phyloP scores from a whole-genome alignment of 2,329 filamentous ascomycete species.

The Sclerotinia nivalis region DNA sequence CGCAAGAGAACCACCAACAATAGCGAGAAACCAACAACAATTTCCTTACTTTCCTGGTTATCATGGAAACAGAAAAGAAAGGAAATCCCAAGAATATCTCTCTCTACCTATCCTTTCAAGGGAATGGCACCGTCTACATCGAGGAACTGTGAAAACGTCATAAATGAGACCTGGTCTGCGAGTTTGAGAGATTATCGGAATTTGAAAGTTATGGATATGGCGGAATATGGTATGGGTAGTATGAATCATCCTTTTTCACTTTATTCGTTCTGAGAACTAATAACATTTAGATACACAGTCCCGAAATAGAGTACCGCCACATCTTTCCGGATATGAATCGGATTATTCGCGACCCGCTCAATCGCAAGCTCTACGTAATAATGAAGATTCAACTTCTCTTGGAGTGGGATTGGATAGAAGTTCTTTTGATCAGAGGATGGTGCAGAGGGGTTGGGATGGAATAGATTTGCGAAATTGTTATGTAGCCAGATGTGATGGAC shows the following conservation, averaged over 20 bases:
- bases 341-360: background rate
- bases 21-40: background rate
- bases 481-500: background rate
- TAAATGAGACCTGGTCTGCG: background rate
- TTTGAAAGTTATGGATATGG: background rate
- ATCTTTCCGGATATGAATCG: background rate
- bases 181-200: background rate
- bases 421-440: background rate
- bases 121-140: background rate
- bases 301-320: too few relatives aligned
- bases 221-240: background rate
- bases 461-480: background rate
- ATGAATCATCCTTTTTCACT: background rate
- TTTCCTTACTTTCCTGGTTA: background rate
- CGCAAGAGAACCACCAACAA: background rate
- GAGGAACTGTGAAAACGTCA: background rate
- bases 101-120: background rate
- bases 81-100: background rate
- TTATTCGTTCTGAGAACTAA: background rate
- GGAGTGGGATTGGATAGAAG: background rate
- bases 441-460: background rate
- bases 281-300: background rate
- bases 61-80: conserved; percentile 2
- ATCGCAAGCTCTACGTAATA: background rate
- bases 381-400: background rate